Evolutionary conservation across 768 basidiomycete genomes (phyloP), one percentile per base, ranked within the genome.

Genomic region (Exsudoporus frostii): DNA sequence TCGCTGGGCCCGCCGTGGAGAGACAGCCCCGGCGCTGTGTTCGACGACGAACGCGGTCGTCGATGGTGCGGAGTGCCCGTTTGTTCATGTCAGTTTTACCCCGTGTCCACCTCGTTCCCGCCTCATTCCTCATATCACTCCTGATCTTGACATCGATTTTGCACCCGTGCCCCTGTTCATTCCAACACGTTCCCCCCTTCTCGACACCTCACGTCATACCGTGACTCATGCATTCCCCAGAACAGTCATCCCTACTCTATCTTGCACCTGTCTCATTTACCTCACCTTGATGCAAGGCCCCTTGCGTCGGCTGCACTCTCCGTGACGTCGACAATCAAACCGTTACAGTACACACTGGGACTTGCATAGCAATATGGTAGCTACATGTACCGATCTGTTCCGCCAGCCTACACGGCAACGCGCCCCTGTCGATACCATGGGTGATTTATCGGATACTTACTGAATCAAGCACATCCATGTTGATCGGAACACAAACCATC

Each of bases 101-200:
- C 42, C 51, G 56, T 48, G 53, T 30, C 33, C 20, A 20, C 55
- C 62, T 51, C 62, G 44, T 55, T 61, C 55, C 59, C 24, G 42
- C 59, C 45, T 51, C 60, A 11, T 51, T 47, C 29, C 25, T 48
- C 59, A 54, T 55, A 57, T 56, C 55, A 46, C 10, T n/a, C 29
- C 53, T 32, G 42, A 56, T 56, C 54, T 33, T 38, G 40, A 30
- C 36, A 48, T 49, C 46, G 42, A 48, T 46, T 45, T 40, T 20
- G 14, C 51, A 37, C 41, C 25, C 19, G 8, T 25, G n/a, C 5
- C 48, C 22, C 24, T 20, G 19, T 29, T 25, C 43, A 30, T 13
- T 46, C 33, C 41, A 32, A 51, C 58, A 59, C 58, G 53, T 60
- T 59, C 20, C 50, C 40, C 25, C 15, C 36, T 57, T 50, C 43